Evolutionary conservation across 805 yeast genomes (phyloP).

Genomic region (Zygoascus flipseniorum): DNA sequence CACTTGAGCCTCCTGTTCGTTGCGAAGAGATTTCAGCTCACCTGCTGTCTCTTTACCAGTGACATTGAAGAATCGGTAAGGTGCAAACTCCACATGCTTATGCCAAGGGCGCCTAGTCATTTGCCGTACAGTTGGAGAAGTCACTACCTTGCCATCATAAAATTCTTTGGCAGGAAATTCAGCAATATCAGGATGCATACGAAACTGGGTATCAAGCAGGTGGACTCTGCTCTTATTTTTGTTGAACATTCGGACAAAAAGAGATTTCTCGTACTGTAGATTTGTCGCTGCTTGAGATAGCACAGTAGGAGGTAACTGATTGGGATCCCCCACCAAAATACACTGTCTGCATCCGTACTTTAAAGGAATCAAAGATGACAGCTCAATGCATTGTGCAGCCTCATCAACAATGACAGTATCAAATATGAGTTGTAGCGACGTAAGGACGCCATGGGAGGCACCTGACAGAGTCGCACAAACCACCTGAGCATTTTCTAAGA

Average conservation of each 20-base stretch:
- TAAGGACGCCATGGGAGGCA: constrained; percentile 81
- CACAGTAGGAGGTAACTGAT: constrained; percentile 96
- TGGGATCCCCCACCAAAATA: constrained; percentile 98
- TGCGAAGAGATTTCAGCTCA: constrained; percentile 59
- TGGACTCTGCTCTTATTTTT: constrained; percentile 52
- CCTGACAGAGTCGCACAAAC: constrained; percentile 92
- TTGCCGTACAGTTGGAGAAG: constrained; percentile 66
- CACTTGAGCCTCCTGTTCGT: constrained; percentile 60
- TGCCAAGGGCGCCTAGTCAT: constrained; percentile 75
- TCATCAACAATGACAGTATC: constrained; percentile 93
- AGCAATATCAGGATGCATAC: constrained; percentile 95
- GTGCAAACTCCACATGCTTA: constrained; percentile 41
- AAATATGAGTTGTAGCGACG: constrained; percentile 65
- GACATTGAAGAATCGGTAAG: constrained; percentile 70
- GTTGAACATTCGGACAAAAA: constrained; percentile 88
- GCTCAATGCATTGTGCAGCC: constrained; percentile 94
- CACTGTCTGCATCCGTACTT: constrained; percentile 85
- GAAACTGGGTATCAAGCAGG: constrained; percentile 82
- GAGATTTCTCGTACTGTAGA: constrained; percentile 75
- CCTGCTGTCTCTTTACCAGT: constrained; percentile 58
- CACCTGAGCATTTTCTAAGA: constrained; percentile 68
- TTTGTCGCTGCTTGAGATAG: constrained; percentile 80
- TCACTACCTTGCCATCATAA: constrained; percentile 60
- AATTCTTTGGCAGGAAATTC: constrained; percentile 78
- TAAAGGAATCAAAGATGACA: constrained; percentile 84